These are phyloP conservation scores for Tolypocladium tundrense DNA, from an alignment of 2,329 filamentous ascomycete species.

Conservation along the genomic window DNA sequence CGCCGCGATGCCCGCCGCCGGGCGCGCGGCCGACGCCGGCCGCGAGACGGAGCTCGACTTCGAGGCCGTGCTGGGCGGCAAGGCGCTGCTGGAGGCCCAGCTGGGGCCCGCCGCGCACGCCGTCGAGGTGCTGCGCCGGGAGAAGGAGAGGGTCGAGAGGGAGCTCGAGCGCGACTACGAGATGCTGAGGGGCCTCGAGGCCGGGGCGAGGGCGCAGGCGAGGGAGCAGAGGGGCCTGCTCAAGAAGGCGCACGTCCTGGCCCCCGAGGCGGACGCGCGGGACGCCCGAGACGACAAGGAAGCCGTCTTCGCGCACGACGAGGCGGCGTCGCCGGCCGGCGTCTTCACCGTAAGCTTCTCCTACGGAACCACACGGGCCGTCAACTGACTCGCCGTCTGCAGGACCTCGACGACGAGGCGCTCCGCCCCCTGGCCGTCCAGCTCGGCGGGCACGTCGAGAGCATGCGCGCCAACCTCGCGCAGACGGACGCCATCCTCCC, in stretches of 20 bases:
- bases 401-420: conserved; percentile 23
- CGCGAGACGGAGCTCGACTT: conserved; percentile 54
- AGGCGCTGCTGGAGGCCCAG: conserved; percentile 42
- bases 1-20: conserved; percentile 22
- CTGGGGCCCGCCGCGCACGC: conserved; percentile 54
- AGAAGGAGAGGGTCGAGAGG: conserved; percentile 45
- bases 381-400: background rate
- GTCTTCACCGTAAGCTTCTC: conserved; percentile 7
- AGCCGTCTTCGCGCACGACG: conserved; percentile 1
- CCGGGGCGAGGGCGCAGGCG: conserved; percentile 45
- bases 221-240: conserved; percentile 37
- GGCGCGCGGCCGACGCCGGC: conserved; percentile 25
- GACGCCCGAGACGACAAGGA: conserved; percentile 2
- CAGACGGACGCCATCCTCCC: conserved; percentile 43
- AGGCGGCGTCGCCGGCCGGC: background rate
- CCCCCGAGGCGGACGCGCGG: conserved; percentile 18
- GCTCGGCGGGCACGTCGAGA: conserved; percentile 45
- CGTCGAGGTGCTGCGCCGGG: conserved; percentile 47
- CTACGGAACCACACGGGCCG: background rate
- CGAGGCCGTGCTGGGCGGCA: conserved; percentile 53
- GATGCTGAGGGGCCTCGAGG: conserved; percentile 38
- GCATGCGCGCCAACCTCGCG: conserved; percentile 41
- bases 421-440: conserved; percentile 35
- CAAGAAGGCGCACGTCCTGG: conserved; percentile 39
- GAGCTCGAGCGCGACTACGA: conserved; percentile 47